Evolutionary conservation across 805 yeast species (phyloP), one percentile per base, ranked within the genome.

Genomic region (Cyberlindnera mississippiensis): DNA sequence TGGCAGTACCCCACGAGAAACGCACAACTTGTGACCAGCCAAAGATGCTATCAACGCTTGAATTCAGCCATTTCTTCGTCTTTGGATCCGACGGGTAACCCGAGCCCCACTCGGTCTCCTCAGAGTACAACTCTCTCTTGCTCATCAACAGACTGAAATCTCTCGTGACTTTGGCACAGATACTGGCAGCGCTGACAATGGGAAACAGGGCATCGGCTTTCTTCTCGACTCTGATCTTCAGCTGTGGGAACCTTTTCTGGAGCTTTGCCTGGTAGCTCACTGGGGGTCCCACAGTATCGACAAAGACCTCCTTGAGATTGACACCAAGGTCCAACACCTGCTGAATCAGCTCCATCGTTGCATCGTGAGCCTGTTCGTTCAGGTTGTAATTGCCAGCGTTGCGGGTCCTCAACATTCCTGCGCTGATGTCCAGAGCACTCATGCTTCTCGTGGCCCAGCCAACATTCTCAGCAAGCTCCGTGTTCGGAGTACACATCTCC

Each of bases 261-360:
- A 93, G 68, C 61, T 91, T 93, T 29, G 72, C 75, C 56, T 85
- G 95, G 60, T 93, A 93, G 28, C 82, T 68, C 1, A 64, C 75
- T 12, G 99, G 98, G 1, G 98, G 97, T 0, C 99, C 99, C 32
- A 93, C 99, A 0, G 99, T 93, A 60, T 93, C 99, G 5, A 93
- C 90, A 60, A 75, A 93, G 0, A 90, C 75, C 57, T 87, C 87
- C 20, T 68, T 72, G 6, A 93, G 58, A 30, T 77, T 73, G 6
- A 86, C 81, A 1, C 86, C 85, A 28, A 67, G 63, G 24, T 72
- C 75, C 4, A 86, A 29, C 0, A 86, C 82, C 10, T 74, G 77
- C 46, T 74, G 75, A 30, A 93, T 88, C 45, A 93, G 65, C 13
- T 68, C 78, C 57, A 90, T 90, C 0, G 99, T 93, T 0, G 95